Evolutionary conservation across 2,329 filamentous ascomycete genomes (phyloP).

Genomic region (Trichoderma sp.): DNA sequence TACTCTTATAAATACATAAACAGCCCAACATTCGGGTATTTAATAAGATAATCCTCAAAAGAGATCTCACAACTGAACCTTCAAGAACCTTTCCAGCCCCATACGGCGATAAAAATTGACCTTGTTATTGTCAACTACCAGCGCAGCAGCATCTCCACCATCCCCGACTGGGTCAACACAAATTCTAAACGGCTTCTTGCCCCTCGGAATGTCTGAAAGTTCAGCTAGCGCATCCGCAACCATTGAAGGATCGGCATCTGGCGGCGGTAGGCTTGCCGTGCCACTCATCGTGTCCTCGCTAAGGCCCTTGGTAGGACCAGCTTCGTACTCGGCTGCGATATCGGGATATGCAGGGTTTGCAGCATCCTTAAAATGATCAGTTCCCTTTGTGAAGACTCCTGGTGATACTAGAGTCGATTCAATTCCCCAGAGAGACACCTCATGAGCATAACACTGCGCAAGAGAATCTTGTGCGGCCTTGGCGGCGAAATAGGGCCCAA

Average conservation of each 20-base stretch:
- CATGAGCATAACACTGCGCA: neutral
- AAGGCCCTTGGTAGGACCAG: conserved; percentile 6
- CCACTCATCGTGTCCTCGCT: neutral
- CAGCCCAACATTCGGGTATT: neutral
- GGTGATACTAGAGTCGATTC: conserved; percentile 3
- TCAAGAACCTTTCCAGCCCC: neutral
- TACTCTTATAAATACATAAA: neutral
- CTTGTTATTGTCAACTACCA: conserved; percentile 6
- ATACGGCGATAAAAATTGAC: conserved; percentile 11
- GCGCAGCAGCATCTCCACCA: neutral
- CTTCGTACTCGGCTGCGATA: neutral
- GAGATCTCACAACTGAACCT: neutral
- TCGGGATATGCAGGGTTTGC: neutral
- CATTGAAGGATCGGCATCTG: conserved; percentile 3
- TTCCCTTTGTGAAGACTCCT: conserved; percentile 7
- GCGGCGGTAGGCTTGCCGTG: neutral
- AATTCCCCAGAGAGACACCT: conserved; percentile 3
- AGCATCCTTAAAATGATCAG: neutral
- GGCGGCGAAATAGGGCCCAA: conserved; percentile 8
- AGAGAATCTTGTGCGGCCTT: conserved; percentile 6
- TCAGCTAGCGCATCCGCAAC: neutral
- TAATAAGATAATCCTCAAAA: neutral
- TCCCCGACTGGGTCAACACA: neutral
- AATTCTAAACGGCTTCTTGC: conserved; percentile 15
- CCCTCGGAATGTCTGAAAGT: conserved; percentile 5